Evolutionary conservation across 1,284 basidiomycete species (phyloP).

Genomic region (Ceratorhiza oryzae-sativae): DNA sequence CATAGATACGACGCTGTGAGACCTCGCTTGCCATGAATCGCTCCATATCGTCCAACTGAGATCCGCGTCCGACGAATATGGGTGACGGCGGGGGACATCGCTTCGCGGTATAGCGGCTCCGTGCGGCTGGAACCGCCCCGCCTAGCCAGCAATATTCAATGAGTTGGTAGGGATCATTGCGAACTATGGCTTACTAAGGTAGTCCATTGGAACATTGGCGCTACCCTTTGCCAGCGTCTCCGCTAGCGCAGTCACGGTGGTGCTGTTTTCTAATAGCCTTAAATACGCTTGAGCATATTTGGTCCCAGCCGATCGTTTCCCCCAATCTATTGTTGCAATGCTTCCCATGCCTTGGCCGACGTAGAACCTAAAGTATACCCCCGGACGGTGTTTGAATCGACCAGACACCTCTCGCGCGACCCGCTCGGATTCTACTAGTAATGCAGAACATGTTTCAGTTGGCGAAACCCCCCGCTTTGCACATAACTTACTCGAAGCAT

Average conservation of each 20-base stretch:
- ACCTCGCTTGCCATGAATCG: neutral
- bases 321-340: neutral
- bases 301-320: neutral
- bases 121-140: neutral
- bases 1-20: neutral
- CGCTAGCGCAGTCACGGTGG: neutral
- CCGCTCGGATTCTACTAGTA: neutral
- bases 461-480: too few relatives aligned
- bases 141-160: neutral
- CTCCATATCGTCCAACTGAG: neutral
- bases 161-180: neutral
- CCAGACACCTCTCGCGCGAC: neutral
- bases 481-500: neutral
- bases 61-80: neutral
- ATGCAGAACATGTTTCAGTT: neutral
- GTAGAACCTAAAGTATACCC: neutral
- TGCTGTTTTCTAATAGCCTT: neutral
- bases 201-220: neutral
- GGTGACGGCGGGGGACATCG: neutral
- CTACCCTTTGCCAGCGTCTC: too few relatives aligned
- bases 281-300: neutral
- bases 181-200: neutral
- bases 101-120: neutral
- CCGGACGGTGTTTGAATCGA: neutral
- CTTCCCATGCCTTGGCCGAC: constrained; percentile 1